Evolutionary conservation across 108 stramenopile genomes (phyloP).

Genomic region (Cyclostephanos tholiformis): DNA sequence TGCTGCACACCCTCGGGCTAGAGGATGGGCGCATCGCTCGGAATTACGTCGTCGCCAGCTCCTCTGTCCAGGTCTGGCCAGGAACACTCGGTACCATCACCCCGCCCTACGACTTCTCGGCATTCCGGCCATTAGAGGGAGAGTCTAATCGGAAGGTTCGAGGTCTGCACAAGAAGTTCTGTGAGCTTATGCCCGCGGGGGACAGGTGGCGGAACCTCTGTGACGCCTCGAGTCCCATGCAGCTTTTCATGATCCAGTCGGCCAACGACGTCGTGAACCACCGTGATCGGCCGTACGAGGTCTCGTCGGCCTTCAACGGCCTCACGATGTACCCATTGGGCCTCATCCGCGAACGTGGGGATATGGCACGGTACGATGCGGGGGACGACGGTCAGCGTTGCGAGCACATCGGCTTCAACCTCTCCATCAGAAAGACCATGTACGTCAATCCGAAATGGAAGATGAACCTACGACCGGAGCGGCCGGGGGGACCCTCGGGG

Average conservation of each 20-base stretch:
- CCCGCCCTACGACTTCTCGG: conserved; percentile 56
- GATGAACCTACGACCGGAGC: conserved; percentile 46
- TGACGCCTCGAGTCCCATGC: conserved; percentile 53
- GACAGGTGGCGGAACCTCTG: conserved; percentile 59
- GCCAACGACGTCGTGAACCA: conserved; percentile 29
- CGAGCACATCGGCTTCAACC: conserved; percentile 59
- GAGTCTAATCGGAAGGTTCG: conserved; percentile 29
- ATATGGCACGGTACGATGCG: conserved; percentile 42
- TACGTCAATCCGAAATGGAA: conserved; percentile 61
- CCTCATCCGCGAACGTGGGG: conserved; percentile 28
- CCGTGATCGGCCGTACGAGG: conserved; percentile 34
- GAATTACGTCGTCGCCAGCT: conserved; percentile 38
- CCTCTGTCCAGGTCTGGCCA: conserved; percentile 47
- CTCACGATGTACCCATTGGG: conserved; percentile 50
- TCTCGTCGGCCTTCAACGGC: conserved; percentile 51
- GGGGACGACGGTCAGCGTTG: conserved; percentile 55
- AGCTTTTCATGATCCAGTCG: conserved; percentile 47
- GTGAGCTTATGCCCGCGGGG: conserved; percentile 51
- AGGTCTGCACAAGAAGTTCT: conserved; percentile 44
- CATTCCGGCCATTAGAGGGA: conserved; percentile 38
- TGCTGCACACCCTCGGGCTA: conserved; percentile 51
- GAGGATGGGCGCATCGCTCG: conserved; percentile 25
- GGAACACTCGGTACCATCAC: conserved; percentile 51
- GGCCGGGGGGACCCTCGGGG: conserved; percentile 55
- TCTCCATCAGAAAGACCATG: conserved; percentile 42